Evolutionary conservation across 2,329 filamentous ascomycete species (phyloP), one percentile per base, ranked within the genome.

Genomic region (Phoma sp.): DNA sequence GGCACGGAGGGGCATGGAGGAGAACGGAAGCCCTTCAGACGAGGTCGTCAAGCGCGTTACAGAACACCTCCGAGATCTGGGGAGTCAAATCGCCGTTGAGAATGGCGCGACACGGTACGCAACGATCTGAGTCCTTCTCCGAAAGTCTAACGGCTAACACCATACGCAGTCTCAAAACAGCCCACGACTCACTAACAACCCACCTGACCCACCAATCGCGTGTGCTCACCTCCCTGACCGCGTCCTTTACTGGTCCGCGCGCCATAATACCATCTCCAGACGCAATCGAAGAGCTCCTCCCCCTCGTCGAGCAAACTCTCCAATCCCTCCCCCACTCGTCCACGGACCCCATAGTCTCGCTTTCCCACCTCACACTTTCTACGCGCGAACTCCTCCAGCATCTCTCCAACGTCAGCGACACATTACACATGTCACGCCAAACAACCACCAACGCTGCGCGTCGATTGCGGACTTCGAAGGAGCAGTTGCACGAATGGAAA

Each of bases 371-470:
- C 49, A 83, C 91, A 29, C 69, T 85, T 21, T 84, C 85, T 15
- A 85, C 91, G 15, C 82, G 83, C 15, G 87, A 90, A 80, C 87
- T 91, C 4, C 82, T 94, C 8, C 85, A 91, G 67, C 91, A 91
- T 6, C 84, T 99, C 41, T 92, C 91, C 65, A 89, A 92, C 63
- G 82, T 99, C 4, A 92, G 91, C 6, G 95, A 99, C 73, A 93
- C 91, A 3, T 82, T 99, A 31, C 94, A 98, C 76, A 96, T 98
- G 88, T 92, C 90, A 29, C 88, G 92, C 12, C 94, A 98, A 76
- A 90, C 91, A 1, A 95, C 91, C 0, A 89, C 87, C 3, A 89
- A 89, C 9, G 95, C 94, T 1, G 88, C 89, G 2, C 83, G 95
- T 51, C 85, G 92, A 39, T 79, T 99, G 46, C 88, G 89, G 64